Base-by-base conservation (phyloP, 1,284 basidiomycete genomes). In the Ustilago crameri region DNA sequence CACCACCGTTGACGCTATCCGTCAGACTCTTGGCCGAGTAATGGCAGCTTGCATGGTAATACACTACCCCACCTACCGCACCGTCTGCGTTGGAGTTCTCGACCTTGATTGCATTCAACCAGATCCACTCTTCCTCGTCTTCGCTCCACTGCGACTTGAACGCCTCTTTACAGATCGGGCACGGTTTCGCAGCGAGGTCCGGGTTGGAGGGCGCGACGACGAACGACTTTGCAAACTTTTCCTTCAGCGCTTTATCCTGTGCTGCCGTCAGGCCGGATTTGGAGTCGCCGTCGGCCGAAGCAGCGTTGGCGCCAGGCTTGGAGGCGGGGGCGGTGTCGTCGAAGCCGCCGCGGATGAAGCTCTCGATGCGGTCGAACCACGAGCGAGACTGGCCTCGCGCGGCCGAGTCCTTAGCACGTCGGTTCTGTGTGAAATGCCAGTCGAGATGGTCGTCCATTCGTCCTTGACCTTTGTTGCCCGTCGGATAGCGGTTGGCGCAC, bases 81-180 rank as follows among this genome's bases (percentile, higher is more conserved):
- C 43, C 43, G 10, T 46, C 51, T 22, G 41, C 51, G 8, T 18
- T 15, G 3, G 18, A 30, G 5, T 51, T 46, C 67, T 94, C 91
- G 58, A 90, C 90, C 82, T 88, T 88, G 23, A 94, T 86, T 0
- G 95, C 93, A 82, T 98, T 97, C 78, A 88, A 88, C 93, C 94
- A 99, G 18, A 98, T 91, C 95, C 95, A 98, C 76, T 98, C 96
- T 85, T 98, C 96, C 68, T 96, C 94, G 55, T 97, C 95, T 82
- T 98, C 94, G 60, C 90, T 86, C 84, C 93, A 98, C 85, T 98
- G 95, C 71, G 90, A 89, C 86, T 93, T 93, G 84, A 98, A 88
- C 54, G 84, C 85, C 84, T 99, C 96, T 86, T 97, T 96, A 88
- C 96, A 98, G 69, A 99, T 93, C 17, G 93, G 93, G 86, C 96